phyloP scores from a whole-genome alignment of 352 stramenopile genomes.

The Pythium phragmitis region DNA sequence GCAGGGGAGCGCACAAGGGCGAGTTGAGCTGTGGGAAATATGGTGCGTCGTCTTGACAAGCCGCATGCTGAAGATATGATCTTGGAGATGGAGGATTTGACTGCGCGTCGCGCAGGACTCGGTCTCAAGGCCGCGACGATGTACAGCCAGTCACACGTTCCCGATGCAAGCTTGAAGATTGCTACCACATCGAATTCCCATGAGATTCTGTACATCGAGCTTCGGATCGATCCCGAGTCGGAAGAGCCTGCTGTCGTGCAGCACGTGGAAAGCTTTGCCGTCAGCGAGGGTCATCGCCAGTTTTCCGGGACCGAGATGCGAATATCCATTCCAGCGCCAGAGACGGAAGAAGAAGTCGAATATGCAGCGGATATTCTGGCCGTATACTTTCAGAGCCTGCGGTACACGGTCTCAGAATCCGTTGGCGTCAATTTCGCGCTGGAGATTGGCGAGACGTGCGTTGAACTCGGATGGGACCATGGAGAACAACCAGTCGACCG shows the following conservation, averaged over 20 bases:
- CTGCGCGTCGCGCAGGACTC: constrained; percentile 36
- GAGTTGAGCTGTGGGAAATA: constrained; percentile 59
- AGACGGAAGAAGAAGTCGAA: constrained; percentile 31
- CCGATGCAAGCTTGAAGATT: constrained; percentile 48
- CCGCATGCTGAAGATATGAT: background rate
- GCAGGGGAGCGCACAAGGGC: background rate
- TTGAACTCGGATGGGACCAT: constrained; percentile 38
- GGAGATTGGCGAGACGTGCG: constrained; percentile 38
- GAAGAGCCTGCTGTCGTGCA: constrained; percentile 64
- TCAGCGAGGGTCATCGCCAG: constrained; percentile 55
- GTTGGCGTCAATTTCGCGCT: constrained; percentile 64
- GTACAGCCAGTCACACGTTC: constrained; percentile 61
- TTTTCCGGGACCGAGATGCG: constrained; percentile 84
- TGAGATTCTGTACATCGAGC: constrained; percentile 65
- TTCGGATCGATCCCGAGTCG: constrained; percentile 64
- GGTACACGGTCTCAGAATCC: constrained; percentile 52
- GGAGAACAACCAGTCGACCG: constrained; percentile 54
- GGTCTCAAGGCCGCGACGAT: constrained; percentile 75
- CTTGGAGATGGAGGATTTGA: background rate
- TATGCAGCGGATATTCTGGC: constrained; percentile 47
- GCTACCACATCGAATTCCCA: constrained; percentile 57
- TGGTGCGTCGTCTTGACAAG: constrained; percentile 22
- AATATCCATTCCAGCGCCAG: constrained; percentile 52
- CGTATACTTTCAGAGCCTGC: constrained; percentile 69
- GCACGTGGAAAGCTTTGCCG: constrained; percentile 51